phyloP scores from a whole-genome alignment of 805 yeast genomes.

The Candida loeiensis region DNA sequence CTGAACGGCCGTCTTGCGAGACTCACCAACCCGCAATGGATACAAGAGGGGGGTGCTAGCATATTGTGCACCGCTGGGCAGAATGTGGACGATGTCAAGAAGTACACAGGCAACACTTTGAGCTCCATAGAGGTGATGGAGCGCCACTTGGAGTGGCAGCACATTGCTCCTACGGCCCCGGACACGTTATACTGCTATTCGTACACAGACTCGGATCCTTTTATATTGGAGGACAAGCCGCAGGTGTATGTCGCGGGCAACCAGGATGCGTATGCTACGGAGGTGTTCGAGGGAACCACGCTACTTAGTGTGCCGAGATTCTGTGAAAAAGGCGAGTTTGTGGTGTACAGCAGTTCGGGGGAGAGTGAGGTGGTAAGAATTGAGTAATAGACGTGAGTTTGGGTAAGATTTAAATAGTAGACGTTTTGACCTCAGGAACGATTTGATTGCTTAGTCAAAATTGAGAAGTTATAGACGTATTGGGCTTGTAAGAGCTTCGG shows the following conservation, averaged over 20 bases:
- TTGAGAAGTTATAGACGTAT: too few species aligned
- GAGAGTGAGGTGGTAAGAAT: conserved; percentile 46
- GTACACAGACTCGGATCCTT: conserved; percentile 72
- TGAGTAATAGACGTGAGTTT: background rate
- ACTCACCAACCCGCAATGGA: conserved; percentile 67
- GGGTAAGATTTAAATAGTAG: background rate
- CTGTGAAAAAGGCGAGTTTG: conserved; percentile 58
- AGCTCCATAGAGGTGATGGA: conserved; percentile 42
- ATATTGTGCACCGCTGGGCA: conserved; percentile 82
- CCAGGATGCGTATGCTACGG: conserved; percentile 54
- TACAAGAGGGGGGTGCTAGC: conserved; percentile 45
- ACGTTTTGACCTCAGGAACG: too few species aligned
- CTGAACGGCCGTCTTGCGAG: conserved; percentile 25
- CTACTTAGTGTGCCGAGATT: conserved; percentile 72
- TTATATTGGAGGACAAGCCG: conserved; percentile 72
- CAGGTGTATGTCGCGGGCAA: conserved; percentile 86
- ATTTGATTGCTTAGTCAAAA: too few species aligned
- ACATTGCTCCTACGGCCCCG: conserved; percentile 90
- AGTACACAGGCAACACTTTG: conserved; percentile 39
- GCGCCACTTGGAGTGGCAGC: conserved; percentile 76
- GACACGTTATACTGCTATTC: conserved; percentile 93
- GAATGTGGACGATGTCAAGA: conserved; percentile 70
- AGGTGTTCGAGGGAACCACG: conserved; percentile 36
- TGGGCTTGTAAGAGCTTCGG: too few species aligned
- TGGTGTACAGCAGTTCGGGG: conserved; percentile 50